Evolutionary conservation across 345 rosid genomes (phyloP).

Genomic region (Eucalyptus pauciflora): DNA sequence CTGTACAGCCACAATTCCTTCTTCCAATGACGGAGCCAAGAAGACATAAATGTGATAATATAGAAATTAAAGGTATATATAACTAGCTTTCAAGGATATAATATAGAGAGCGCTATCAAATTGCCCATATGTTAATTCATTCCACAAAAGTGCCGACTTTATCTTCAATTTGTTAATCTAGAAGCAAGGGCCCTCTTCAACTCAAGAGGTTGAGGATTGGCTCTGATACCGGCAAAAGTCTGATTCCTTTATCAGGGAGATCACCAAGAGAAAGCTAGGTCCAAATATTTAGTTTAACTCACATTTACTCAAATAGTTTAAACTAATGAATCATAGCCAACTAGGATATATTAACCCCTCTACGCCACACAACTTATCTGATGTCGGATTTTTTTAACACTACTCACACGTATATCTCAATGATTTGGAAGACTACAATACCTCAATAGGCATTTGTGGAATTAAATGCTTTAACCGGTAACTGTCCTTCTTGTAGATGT

Average conservation of each 20-base stretch:
- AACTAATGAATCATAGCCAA: no score
- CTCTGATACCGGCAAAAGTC: accelerated
- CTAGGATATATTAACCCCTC: accelerated
- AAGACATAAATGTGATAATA: no score
- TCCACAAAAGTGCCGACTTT: neutral
- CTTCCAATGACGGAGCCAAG: accelerated
- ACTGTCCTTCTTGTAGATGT: no score
- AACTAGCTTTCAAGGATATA: accelerated
- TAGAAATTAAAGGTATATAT: no score
- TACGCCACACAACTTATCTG: accelerated
- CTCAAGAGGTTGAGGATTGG: accelerated
- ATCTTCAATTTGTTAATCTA: neutral
- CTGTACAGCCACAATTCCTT: accelerated
- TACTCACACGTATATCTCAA: no score
- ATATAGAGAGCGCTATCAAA: neutral
- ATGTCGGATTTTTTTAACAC: accelerated
- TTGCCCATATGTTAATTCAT: accelerated
- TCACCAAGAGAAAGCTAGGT: accelerated
- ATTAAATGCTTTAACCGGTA: no score
- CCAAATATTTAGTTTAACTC: accelerated
- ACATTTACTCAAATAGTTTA: accelerated
- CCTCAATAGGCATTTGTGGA: no score
- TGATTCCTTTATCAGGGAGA: accelerated
- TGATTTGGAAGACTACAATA: accelerated
- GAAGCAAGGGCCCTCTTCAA: neutral